Percentiles rank a stretch among this genome's conserved stretches.
These are phyloP conservation scores for Mortierella hygrophila DNA, from an alignment of 192 early-diverging fungal genomes.

Conservation along the genomic window DNA sequence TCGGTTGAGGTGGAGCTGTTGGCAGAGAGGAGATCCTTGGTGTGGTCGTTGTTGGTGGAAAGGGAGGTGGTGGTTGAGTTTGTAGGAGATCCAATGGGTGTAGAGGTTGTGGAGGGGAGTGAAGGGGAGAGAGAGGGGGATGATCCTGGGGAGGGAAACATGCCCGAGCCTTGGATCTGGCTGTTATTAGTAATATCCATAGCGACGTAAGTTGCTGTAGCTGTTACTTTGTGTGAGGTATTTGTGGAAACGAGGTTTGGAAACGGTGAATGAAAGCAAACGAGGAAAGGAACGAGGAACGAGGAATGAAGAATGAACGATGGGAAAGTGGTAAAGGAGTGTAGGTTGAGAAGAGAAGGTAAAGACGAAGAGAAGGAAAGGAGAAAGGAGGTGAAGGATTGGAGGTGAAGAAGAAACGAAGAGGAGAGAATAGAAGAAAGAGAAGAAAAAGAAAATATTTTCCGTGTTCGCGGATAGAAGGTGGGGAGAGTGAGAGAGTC, in stretches of 20 bases:
- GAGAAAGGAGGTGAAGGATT: not conserved
- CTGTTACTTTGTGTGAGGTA: not conserved
- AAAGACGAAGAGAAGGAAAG: not conserved
- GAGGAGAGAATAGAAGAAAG: not conserved
- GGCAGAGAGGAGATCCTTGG: not conserved
- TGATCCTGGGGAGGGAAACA: conserved; percentile 12
- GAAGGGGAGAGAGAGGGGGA: not conserved
- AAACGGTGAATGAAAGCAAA: not conserved
- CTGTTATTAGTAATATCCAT: not conserved
- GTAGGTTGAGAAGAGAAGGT: no score
- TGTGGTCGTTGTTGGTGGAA: not conserved
- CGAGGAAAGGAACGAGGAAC: not conserved
- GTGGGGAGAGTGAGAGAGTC: not conserved
- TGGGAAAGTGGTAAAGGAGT: not conserved
- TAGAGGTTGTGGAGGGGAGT: not conserved
- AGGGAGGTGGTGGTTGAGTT: conserved; percentile 33
- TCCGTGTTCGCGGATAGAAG: not conserved
- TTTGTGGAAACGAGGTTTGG: not conserved
- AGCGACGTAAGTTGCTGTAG: not conserved
- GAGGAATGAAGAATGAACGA: not conserved
- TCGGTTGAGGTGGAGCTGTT: not conserved
- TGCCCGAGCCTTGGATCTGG: conserved; percentile 2
- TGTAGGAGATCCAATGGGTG: not conserved
- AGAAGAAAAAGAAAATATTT: not conserved
- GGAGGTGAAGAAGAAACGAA: not conserved